A percentile compares a stretch with the other conserved stretches of the same genome.
Conservation (phyloP, 2,329 filamentous ascomycete genomes). For the Penicillium sp. region DNA sequence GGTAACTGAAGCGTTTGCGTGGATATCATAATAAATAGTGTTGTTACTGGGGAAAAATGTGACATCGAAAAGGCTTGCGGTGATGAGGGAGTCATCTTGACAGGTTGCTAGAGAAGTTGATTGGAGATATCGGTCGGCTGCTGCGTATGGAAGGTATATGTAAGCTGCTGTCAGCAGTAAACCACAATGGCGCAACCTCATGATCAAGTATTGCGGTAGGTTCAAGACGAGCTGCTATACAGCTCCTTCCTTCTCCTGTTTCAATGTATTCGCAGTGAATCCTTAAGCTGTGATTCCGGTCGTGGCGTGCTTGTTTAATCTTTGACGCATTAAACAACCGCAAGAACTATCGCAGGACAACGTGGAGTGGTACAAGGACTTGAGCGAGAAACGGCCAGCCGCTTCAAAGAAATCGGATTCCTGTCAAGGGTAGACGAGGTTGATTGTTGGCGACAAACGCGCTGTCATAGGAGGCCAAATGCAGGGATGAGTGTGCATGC, state of each 20-base stretch:
- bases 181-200: conserved; percentile 1
- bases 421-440: background rate
- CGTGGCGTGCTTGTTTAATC: background rate
- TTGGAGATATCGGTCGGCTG: conserved; percentile 9
- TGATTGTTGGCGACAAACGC: background rate
- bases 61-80: conserved; percentile 16
- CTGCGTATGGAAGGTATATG: conserved; percentile 1
- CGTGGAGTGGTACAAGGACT: background rate
- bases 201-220: background rate
- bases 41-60: conserved; percentile 12
- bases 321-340: background rate
- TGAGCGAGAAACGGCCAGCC: background rate
- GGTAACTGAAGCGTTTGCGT: conserved; percentile 14
- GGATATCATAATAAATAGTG: conserved; percentile 15
- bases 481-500: background rate
- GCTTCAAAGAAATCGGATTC: background rate
- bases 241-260: background rate
- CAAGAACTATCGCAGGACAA: background rate
- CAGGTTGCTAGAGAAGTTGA: conserved; percentile 13
- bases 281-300: background rate
- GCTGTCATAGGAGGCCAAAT: background rate
- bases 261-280: background rate
- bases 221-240: background rate
- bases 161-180: conserved; percentile 7
- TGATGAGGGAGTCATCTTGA: conserved; percentile 14